Percentiles rank a stretch among this genome's conserved stretches.
These are phyloP conservation scores for Scenedesmus sp. DNA, from an alignment of 163 green algal genomes.

Conservation along the genomic window DNA sequence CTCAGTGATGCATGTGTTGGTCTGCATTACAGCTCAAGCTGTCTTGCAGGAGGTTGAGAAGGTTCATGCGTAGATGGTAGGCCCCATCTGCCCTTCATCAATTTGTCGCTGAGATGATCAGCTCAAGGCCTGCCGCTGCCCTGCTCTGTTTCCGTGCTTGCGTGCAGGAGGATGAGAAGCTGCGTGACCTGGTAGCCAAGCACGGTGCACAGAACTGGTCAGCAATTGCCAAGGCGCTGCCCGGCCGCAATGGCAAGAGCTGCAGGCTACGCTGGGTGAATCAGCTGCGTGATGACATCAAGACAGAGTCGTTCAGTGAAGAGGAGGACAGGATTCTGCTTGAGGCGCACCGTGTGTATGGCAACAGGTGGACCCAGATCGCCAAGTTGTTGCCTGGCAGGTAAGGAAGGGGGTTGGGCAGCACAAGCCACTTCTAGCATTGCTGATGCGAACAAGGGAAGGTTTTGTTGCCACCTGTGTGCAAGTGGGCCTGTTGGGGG, in stretches of 20 bases:
- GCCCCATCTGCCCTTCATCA: too few relatives aligned
- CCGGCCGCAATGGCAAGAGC: slow-evolving; percentile 54
- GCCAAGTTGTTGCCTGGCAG: slow-evolving; percentile 59
- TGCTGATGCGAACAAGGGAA: background rate
- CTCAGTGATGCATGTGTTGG: too few relatives aligned
- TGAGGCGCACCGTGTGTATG: slow-evolving; percentile 55
- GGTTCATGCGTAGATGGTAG: background rate
- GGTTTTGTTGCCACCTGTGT: too few relatives aligned
- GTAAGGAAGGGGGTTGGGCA: background rate
- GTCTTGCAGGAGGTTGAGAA: background rate
- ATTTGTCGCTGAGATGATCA: too few relatives aligned
- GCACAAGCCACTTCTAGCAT: too few relatives aligned
- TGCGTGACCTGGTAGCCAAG: slow-evolving; percentile 39
- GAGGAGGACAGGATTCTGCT: slow-evolving; percentile 61
- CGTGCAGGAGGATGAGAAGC: slow-evolving; percentile 53
- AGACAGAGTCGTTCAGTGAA: slow-evolving; percentile 51
- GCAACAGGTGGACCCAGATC: slow-evolving; percentile 63
- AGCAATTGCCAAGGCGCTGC: slow-evolving; percentile 44
- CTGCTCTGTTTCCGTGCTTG: background rate
- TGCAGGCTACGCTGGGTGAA: slow-evolving; percentile 59
- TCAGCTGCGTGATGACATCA: slow-evolving; percentile 55
- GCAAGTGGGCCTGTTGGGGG: too few relatives aligned
- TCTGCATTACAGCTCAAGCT: too few relatives aligned
- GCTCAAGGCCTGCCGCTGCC: background rate
- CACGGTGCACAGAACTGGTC: slow-evolving; percentile 57